A percentile compares a stretch with the other conserved stretches of the same genome.
These are phyloP conservation scores for Trichoderma harzianum DNA, from an alignment of 2,329 filamentous ascomycete species.

Conservation along the genomic window DNA sequence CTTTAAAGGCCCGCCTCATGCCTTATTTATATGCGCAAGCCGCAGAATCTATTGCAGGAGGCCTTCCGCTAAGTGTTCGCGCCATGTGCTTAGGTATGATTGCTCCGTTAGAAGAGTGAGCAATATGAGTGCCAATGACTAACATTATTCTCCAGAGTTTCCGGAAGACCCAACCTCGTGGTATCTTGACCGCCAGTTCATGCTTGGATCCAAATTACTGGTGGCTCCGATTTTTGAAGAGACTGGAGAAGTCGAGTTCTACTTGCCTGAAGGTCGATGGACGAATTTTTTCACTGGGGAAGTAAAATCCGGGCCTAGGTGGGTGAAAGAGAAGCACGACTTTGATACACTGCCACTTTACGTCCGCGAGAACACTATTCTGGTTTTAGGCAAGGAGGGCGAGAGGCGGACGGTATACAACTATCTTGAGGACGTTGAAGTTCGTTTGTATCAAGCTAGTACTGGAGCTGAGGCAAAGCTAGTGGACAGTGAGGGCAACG, in stretches of 20 bases:
- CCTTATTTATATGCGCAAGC: constrained; percentile 50
- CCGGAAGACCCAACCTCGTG: constrained; percentile 66
- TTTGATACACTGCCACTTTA: constrained; percentile 59
- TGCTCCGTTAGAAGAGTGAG: not conserved
- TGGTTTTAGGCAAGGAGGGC: constrained; percentile 43
- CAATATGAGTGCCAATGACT: not conserved
- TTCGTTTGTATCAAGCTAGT: constrained; percentile 43
- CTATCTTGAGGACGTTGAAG: constrained; percentile 45
- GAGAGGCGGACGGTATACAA: constrained; percentile 43
- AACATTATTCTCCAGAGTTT: constrained; percentile 48
- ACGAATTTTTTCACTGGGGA: constrained; percentile 48
- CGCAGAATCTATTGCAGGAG: constrained; percentile 41
- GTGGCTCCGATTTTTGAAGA: constrained; percentile 64
- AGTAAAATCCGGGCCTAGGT: constrained; percentile 48
- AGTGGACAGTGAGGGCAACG: not conserved
- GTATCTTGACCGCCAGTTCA: constrained; percentile 67
- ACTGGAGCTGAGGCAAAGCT: constrained; percentile 27
- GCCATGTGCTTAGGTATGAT: constrained; percentile 54
- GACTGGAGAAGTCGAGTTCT: constrained; percentile 62
- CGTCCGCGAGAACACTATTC: constrained; percentile 51
- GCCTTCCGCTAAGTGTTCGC: constrained; percentile 60
- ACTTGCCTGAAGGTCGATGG: constrained; percentile 52
- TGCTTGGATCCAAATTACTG: constrained; percentile 64
- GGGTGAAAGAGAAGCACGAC: constrained; percentile 58
- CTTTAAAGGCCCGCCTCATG: constrained; percentile 51